phyloP scores from a whole-genome alignment of 2,329 filamentous ascomycete species.

The Lojkania enalia region DNA sequence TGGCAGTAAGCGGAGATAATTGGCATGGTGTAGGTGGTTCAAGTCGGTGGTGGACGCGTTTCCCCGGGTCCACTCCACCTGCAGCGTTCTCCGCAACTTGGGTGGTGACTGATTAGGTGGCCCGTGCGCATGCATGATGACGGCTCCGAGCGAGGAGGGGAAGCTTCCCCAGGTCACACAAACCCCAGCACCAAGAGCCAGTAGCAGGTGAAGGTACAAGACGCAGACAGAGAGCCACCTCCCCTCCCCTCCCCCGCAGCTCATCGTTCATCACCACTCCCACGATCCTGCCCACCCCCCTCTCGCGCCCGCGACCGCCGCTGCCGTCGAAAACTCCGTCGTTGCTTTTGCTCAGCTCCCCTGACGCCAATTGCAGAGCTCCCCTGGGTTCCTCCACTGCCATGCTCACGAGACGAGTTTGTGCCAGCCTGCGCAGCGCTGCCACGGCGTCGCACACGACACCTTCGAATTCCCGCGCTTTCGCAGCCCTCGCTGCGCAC shows the following conservation, averaged over 20 bases:
- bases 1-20: no score
- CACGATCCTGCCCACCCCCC: not conserved
- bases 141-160: constrained; percentile 11
- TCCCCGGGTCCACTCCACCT: no score
- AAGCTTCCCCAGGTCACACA: constrained; percentile 14
- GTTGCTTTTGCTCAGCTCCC: constrained; percentile 13
- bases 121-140: not conserved
- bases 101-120: not conserved
- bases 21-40: no score
- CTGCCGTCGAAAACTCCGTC: not conserved
- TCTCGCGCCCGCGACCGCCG: not conserved
- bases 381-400: constrained; percentile 13
- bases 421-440: constrained; percentile 30
- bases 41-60: no score
- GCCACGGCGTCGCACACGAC: constrained; percentile 20
- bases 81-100: not conserved
- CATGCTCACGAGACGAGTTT: constrained; percentile 39
- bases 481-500: constrained; percentile 28
- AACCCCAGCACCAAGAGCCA: constrained; percentile 6
- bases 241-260: not conserved
- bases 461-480: constrained; percentile 28
- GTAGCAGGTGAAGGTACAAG: constrained; percentile 12
- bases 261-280: constrained; percentile 2
- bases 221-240: constrained; percentile 10
- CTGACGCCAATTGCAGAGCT: constrained; percentile 17